These are phyloP conservation scores for Zygotorulaspora florentina DNA, from an alignment of 805 yeast species.

Conservation along the genomic window DNA sequence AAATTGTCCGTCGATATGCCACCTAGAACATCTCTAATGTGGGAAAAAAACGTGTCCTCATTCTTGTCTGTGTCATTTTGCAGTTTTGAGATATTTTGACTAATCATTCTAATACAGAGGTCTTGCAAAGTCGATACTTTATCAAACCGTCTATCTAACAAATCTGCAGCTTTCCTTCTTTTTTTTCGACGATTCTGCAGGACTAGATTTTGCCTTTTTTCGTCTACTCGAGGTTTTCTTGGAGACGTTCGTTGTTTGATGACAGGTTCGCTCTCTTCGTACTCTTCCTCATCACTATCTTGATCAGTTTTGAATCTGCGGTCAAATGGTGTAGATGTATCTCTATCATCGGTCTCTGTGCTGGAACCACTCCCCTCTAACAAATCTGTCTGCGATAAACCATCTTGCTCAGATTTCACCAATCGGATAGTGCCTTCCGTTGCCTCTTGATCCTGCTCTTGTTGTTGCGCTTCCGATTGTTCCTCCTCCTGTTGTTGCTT, in stretches of 20 bases:
- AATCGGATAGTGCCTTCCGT: conserved; percentile 19
- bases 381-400: neutral
- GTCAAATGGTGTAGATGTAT: conserved; percentile 7
- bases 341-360: conserved; percentile 15
- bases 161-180: conserved; percentile 77
- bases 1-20: conserved; percentile 75
- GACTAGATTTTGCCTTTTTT: conserved; percentile 21
- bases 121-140: conserved; percentile 74
- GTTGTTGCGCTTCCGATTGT: conserved; percentile 9
- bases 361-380: conserved; percentile 12
- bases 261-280: conserved; percentile 7
- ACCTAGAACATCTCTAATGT: conserved; percentile 64
- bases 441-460: conserved; percentile 20
- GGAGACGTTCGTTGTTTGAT: neutral
- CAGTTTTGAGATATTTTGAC: conserved; percentile 38
- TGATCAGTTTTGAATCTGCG: conserved; percentile 9
- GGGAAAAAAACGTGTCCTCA: conserved; percentile 14
- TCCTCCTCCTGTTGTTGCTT: conserved; percentile 31
- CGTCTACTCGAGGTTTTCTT: conserved; percentile 1
- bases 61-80: conserved; percentile 19
- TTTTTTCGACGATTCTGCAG: conserved; percentile 66
- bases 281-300: conserved; percentile 26
- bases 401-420: conserved; percentile 22
- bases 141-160: conserved; percentile 65
- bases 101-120: conserved; percentile 63